Conservation (phyloP, 2,329 filamentous ascomycete species). For the Sporothrix pseudoabietina region DNA sequence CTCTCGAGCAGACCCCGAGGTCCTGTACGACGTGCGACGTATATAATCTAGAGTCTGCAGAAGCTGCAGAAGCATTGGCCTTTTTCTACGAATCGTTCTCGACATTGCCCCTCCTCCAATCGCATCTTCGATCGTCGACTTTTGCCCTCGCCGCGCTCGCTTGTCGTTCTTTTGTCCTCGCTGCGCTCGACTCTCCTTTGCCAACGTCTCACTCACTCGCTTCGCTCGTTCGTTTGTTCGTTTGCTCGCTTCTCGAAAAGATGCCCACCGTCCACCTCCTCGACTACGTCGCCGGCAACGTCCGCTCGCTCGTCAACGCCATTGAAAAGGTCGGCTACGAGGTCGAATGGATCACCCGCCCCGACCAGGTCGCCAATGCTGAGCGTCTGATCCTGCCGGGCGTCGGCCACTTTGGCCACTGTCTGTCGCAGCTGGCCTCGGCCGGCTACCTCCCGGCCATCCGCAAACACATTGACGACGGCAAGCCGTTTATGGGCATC, state of each 20-base stretch:
- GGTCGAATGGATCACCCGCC: conserved; percentile 87
- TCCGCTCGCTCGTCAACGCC: conserved; percentile 93
- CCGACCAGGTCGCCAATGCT: conserved; percentile 79
- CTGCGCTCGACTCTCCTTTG: not conserved
- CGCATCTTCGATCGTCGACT: not conserved
- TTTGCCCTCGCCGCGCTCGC: not conserved
- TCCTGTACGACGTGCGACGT: not conserved
- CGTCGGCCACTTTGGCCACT: conserved; percentile 97
- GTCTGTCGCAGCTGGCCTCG: conserved; percentile 77
- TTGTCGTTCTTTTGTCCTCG: not conserved
- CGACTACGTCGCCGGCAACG: conserved; percentile 94
- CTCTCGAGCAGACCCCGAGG: not conserved
- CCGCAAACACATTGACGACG: conserved; percentile 75
- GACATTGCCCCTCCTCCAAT: not conserved
- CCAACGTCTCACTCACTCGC: not conserved
- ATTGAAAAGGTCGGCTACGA: conserved; percentile 94
- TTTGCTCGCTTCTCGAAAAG: not conserved
- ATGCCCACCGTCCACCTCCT: conserved; percentile 71
- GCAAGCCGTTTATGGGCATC: conserved; percentile 98
- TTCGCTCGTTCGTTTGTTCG: not conserved
- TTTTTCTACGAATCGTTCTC: not conserved
- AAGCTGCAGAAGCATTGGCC: not conserved
- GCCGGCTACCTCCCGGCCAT: conserved; percentile 86
- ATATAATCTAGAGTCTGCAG: not conserved
- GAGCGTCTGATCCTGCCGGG: conserved; percentile 94